Conservation (phyloP, 176 grass and related monocot genomes). For the Dendrocalamus sinicus region DNA sequence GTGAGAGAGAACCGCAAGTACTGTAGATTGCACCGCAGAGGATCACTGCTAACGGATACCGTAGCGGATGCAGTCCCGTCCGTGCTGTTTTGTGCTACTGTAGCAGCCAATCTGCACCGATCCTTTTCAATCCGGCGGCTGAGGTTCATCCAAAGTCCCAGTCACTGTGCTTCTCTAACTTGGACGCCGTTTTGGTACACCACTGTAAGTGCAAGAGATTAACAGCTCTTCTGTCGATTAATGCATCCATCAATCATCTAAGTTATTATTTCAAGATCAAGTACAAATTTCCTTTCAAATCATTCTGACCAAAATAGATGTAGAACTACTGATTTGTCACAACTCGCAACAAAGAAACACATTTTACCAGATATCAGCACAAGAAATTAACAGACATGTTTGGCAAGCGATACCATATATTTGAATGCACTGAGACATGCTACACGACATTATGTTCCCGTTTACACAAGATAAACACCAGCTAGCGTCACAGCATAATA, state of each 20-base stretch:
- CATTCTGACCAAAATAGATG: background rate
- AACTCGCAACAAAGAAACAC: background rate
- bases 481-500: background rate
- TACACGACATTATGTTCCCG: background rate
- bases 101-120: no score
- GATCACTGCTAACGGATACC: no score
- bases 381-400: background rate
- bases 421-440: background rate
- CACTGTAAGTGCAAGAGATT: no score
- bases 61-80: no score
- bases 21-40: no score
- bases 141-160: no score
- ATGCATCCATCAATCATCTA: background rate
- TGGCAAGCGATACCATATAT: background rate
- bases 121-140: no score
- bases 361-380: background rate
- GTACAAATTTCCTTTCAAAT: background rate
- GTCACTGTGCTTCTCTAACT: no score
- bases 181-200: no score
- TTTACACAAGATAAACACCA: slow-evolving; percentile 9
- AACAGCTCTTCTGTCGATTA: no score
- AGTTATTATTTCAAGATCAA: background rate
- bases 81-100: no score
- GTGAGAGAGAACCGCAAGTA: no score
- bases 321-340: background rate